Evolutionary conservation across 331 rosid species (phyloP).

Genomic region (Rhamnella rubrinervis): DNA sequence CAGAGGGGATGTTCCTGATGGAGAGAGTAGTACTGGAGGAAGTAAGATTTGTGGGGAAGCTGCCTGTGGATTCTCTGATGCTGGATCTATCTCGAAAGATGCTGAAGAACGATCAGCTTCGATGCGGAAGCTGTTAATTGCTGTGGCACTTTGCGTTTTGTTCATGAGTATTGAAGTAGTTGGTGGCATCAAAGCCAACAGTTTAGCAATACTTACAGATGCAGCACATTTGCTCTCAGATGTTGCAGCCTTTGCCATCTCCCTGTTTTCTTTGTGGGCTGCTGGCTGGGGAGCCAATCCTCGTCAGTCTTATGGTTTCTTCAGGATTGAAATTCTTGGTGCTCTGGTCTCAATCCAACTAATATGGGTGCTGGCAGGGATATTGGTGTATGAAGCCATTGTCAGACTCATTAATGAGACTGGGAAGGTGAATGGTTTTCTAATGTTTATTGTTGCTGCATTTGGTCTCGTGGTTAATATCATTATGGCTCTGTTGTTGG

Average conservation of each 20-base stretch:
- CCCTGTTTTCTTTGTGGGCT: conserved; percentile 75
- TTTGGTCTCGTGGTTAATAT: conserved; percentile 73
- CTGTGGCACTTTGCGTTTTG: conserved; percentile 63
- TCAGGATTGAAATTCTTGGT: conserved; percentile 75
- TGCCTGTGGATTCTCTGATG: conserved; percentile 62
- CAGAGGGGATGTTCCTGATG: conserved; percentile 33
- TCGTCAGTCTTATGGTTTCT: conserved; percentile 77
- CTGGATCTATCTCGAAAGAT: conserved; percentile 54
- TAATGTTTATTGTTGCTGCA: conserved; percentile 64
- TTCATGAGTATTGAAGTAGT: conserved; percentile 65
- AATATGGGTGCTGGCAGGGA: conserved; percentile 78
- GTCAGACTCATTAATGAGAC: conserved; percentile 44
- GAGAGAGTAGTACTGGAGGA: conserved; percentile 24
- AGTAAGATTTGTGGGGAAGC: conserved; percentile 74
- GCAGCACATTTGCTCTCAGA: conserved; percentile 84
- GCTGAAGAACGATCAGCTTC: conserved; percentile 60
- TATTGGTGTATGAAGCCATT: conserved; percentile 73
- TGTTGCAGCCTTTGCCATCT: conserved; percentile 79
- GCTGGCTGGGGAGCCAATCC: conserved; percentile 85
- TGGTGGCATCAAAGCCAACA: conserved; percentile 78
- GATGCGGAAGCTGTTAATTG: conserved; percentile 63
- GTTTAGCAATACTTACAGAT: conserved; percentile 77
- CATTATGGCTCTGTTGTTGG: conserved; percentile 61
- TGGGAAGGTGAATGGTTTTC: conserved; percentile 50
- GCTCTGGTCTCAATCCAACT: conserved; percentile 74